These are phyloP conservation scores for Antitrichia curtipendula DNA, from an alignment of 225 moss, liverwort and hornwort genomes.

Conservation along the genomic window DNA sequence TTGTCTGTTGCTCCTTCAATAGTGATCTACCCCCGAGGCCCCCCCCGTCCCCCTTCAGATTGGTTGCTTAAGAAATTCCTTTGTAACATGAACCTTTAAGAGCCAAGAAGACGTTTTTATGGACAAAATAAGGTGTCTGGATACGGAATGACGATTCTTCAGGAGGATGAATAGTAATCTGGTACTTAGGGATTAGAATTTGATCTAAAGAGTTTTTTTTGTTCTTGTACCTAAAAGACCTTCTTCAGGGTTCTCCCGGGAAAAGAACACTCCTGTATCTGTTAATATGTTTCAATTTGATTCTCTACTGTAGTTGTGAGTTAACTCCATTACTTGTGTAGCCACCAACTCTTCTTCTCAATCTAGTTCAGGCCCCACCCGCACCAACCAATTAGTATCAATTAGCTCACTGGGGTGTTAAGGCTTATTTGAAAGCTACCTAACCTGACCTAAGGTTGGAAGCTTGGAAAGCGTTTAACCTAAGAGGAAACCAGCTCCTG, in stretches of 20 bases:
- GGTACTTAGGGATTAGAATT: background rate
- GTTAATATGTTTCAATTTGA: too few species aligned
- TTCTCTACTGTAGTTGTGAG: background rate
- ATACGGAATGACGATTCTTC: background rate
- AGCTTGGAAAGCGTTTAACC: background rate
- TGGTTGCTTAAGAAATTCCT: background rate
- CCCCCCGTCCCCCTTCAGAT: background rate
- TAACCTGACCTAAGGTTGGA: background rate
- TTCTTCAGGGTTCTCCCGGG: background rate
- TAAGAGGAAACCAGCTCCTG: background rate
- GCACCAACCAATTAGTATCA: background rate
- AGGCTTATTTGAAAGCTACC: background rate
- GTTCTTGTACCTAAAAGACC: background rate
- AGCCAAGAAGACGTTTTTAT: background rate
- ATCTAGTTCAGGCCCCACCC: background rate
- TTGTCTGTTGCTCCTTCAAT: background rate
- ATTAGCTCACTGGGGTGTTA: background rate
- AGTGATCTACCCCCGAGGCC: background rate
- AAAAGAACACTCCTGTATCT: background rate
- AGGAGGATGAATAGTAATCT: background rate
- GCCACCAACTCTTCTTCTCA: background rate
- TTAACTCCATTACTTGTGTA: background rate
- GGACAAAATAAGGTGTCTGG: background rate
- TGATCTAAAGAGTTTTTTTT: background rate
- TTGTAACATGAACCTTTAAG: background rate